These are phyloP conservation scores for Curvularia verruculosa DNA, from an alignment of 2,329 filamentous ascomycete genomes.

Conservation along the genomic window DNA sequence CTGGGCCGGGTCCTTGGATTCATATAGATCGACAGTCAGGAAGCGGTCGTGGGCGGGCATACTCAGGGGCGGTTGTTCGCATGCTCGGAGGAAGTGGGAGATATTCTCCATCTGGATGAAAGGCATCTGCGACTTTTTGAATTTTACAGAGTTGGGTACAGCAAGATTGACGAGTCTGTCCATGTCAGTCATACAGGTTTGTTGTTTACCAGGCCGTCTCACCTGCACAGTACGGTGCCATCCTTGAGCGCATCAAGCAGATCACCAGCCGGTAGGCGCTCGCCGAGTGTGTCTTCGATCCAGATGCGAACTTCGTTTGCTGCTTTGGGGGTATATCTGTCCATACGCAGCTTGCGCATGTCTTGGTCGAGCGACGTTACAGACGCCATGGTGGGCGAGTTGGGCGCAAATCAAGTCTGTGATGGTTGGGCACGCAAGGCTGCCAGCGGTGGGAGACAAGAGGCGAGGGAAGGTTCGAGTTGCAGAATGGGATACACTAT, in stretches of 20 bases:
- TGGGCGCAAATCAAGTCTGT: slow-evolving; percentile 19
- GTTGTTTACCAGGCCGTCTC: slow-evolving; percentile 42
- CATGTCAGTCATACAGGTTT: neutral
- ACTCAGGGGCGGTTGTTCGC: slow-evolving; percentile 81
- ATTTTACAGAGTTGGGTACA: slow-evolving; percentile 78
- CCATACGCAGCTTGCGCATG: slow-evolving; percentile 88
- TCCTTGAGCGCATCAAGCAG: slow-evolving; percentile 87
- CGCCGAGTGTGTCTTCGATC: slow-evolving; percentile 82
- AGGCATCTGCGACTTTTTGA: slow-evolving; percentile 91
- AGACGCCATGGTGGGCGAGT: slow-evolving; percentile 73
- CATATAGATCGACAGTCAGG: slow-evolving; percentile 94
- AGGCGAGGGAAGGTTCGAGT: neutral
- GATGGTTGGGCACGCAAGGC: slow-evolving; percentile 2
- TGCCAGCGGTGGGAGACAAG: neutral
- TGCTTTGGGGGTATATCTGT: slow-evolving; percentile 89
- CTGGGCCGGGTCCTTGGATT: slow-evolving; percentile 93
- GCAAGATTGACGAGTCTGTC: slow-evolving; percentile 80
- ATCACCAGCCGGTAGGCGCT: slow-evolving; percentile 73
- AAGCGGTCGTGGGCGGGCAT: slow-evolving; percentile 95
- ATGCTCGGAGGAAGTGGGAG: slow-evolving; percentile 89
- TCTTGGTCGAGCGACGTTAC: slow-evolving; percentile 94
- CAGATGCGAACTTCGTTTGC: slow-evolving; percentile 83
- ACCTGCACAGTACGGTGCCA: slow-evolving; percentile 92
- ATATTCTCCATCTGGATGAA: slow-evolving; percentile 99
- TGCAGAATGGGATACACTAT: slow-evolving; percentile 5